Conservation (phyloP, 495 filamentous ascomycete genomes). For the Acidiella bohemica region DNA sequence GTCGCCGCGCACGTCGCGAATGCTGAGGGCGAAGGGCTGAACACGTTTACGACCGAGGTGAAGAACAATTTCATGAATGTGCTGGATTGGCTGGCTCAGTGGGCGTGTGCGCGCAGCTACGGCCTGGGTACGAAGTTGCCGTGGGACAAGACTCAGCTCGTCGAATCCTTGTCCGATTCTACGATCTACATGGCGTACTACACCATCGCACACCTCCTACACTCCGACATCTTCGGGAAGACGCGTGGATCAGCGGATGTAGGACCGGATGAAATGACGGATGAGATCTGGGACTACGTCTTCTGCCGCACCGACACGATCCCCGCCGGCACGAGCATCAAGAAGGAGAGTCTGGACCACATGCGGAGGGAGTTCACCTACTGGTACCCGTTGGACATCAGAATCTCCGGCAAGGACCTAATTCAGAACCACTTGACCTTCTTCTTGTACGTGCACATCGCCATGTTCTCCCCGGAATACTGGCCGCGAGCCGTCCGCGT, state of each 20-base stretch:
- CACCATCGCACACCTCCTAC: conserved; percentile 78
- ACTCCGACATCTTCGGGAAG: conserved; percentile 67
- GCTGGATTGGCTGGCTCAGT: conserved; percentile 82
- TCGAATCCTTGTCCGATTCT: conserved; percentile 82
- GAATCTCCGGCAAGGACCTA: conserved; percentile 44
- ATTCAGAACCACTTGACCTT: conserved; percentile 68
- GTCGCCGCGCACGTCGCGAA: conserved; percentile 63
- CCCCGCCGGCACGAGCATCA: conserved; percentile 45
- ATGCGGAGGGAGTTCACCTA: conserved; percentile 90
- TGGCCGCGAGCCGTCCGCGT: conserved; percentile 74
- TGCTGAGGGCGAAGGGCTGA: conserved; percentile 44
- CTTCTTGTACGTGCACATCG: conserved; percentile 88
- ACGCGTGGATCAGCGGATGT: conserved; percentile 52
- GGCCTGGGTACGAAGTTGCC: conserved; percentile 88
- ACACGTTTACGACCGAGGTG: conserved; percentile 65
- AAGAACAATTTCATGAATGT: conserved; percentile 74
- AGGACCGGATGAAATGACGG: conserved; percentile 76
- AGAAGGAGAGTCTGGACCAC: conserved; percentile 52
- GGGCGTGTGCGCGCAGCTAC: conserved; percentile 87
- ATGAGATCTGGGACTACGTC: conserved; percentile 94
- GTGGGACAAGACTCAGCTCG: conserved; percentile 72
- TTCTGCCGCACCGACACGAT: conserved; percentile 55
- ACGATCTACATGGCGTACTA: conserved; percentile 98
- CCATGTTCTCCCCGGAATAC: conserved; percentile 72
- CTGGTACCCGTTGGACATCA: conserved; percentile 86